phyloP scores from a whole-genome alignment of 1,284 basidiomycete species.

The Papiliotrema terrestris region DNA sequence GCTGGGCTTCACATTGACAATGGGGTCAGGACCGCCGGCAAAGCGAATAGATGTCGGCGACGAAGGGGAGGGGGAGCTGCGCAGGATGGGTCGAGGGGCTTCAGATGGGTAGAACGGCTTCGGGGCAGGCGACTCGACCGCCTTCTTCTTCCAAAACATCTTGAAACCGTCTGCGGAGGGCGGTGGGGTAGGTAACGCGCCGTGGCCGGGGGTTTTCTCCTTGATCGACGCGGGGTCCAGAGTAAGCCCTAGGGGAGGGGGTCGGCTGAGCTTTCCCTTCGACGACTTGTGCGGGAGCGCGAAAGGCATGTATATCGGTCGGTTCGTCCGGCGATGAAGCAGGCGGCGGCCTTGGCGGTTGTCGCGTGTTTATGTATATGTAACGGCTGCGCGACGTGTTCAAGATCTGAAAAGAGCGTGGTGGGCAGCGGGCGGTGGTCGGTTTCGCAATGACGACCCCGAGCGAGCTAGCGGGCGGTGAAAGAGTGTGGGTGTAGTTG shows the following conservation, averaged over 20 bases:
- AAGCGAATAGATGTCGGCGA: constrained; percentile 22
- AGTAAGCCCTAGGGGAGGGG: neutral
- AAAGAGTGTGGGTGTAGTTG: too few relatives aligned
- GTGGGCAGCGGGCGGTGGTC: neutral
- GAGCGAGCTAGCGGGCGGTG: too few relatives aligned
- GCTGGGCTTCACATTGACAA: neutral
- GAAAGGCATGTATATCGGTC: constrained; percentile 1
- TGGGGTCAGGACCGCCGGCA: constrained; percentile 1
- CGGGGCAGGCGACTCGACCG: constrained; percentile 5
- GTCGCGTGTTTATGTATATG: neutral
- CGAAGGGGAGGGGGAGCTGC: constrained; percentile 12
- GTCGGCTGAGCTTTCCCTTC: neutral
- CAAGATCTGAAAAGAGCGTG: neutral
- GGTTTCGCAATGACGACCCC: too few relatives aligned
- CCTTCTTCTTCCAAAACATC: constrained; percentile 33
- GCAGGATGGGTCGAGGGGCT: constrained; percentile 31
- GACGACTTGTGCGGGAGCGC: constrained; percentile 2
- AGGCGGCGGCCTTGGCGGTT: neutral
- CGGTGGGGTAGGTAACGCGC: neutral
- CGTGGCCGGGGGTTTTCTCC: neutral
- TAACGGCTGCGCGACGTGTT: neutral
- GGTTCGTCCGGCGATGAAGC: too few relatives aligned
- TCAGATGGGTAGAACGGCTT: constrained; percentile 6
- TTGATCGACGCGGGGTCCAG: neutral
- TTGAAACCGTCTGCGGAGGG: neutral